phyloP scores from a whole-genome alignment of 148 eudicot genomes.

The Spergularia marina region DNA sequence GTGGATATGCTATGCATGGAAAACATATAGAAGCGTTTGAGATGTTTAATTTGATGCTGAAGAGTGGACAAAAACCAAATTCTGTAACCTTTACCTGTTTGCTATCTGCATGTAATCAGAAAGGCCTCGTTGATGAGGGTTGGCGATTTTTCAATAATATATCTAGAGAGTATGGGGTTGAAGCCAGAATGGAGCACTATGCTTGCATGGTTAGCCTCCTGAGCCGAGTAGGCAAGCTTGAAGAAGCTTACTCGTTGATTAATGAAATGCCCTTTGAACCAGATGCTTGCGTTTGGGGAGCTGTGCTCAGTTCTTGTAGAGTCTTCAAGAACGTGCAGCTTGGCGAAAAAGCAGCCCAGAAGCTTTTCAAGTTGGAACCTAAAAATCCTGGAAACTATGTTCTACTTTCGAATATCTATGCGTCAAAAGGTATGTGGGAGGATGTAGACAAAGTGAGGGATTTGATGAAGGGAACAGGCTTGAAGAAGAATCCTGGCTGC shows the following conservation, averaged over 20 bases:
- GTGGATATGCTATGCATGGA: constrained; percentile 78
- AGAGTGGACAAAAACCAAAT: constrained; percentile 49
- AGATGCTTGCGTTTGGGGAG: constrained; percentile 76
- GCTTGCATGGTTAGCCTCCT: constrained; percentile 75
- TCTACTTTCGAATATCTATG: constrained; percentile 63
- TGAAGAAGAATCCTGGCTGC: constrained; percentile 72
- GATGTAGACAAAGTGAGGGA: constrained; percentile 57
- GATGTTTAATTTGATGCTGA: constrained; percentile 53
- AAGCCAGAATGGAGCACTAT: constrained; percentile 58
- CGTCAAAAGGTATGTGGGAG: constrained; percentile 55
- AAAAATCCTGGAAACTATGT: constrained; percentile 65
- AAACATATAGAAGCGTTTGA: constrained; percentile 47
- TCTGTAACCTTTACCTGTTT: constrained; percentile 50
- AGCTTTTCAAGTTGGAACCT: constrained; percentile 65
- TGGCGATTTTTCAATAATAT: constrained; percentile 44
- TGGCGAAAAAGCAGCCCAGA: constrained; percentile 62
- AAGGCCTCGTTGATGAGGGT: constrained; percentile 53
- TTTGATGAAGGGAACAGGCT: constrained; percentile 47
- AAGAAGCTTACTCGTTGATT: constrained; percentile 60
- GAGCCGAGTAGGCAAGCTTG: constrained; percentile 64
- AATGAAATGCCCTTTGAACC: constrained; percentile 60
- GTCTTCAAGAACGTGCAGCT: constrained; percentile 40
- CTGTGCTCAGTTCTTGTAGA: constrained; percentile 66
- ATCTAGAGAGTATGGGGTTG: constrained; percentile 49
- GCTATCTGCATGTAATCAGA: constrained; percentile 71